phyloP scores from a whole-genome alignment of 306 rosid species.

The Gillenia trifoliata region DNA sequence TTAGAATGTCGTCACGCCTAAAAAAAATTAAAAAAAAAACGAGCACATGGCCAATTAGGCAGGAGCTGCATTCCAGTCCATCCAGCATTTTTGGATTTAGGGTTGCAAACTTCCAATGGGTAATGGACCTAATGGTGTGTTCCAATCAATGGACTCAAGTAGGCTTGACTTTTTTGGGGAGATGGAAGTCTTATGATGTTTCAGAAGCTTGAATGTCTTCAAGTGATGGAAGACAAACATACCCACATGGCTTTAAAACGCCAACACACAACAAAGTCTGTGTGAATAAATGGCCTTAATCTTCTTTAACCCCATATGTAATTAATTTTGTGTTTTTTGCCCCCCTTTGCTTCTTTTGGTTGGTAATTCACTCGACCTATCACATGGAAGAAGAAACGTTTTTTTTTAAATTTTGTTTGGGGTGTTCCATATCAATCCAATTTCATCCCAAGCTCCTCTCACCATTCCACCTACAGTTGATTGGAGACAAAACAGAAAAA shows the following conservation, averaged over 20 bases:
- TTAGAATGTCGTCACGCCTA: background rate
- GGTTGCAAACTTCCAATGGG: background rate
- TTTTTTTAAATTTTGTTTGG: background rate
- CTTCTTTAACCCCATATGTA: conserved; percentile 21
- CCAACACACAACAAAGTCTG: conserved; percentile 14
- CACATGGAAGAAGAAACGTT: background rate
- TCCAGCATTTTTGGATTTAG: background rate
- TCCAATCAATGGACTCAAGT: background rate
- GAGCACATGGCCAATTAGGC: background rate
- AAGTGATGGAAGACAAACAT: conserved; percentile 31
- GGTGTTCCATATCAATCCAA: background rate
- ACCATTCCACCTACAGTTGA: background rate
- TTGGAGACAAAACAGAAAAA: background rate
- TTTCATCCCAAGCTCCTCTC: background rate
- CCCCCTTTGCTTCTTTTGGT: conserved; percentile 29
- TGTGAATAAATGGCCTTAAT: conserved; percentile 15
- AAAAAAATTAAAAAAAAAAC: too few relatives aligned
- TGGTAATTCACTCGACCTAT: conserved; percentile 2
- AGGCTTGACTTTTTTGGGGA: conserved; percentile 9
- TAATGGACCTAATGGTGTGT: too few relatives aligned
- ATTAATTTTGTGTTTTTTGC: conserved; percentile 24
- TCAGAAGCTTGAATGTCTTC: background rate
- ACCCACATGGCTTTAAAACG: conserved; percentile 51
- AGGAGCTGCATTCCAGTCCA: background rate
- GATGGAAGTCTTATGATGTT: conserved; percentile 7